Conservation (phyloP, 495 filamentous ascomycete genomes). For the Sphaerosporella brunnea region DNA sequence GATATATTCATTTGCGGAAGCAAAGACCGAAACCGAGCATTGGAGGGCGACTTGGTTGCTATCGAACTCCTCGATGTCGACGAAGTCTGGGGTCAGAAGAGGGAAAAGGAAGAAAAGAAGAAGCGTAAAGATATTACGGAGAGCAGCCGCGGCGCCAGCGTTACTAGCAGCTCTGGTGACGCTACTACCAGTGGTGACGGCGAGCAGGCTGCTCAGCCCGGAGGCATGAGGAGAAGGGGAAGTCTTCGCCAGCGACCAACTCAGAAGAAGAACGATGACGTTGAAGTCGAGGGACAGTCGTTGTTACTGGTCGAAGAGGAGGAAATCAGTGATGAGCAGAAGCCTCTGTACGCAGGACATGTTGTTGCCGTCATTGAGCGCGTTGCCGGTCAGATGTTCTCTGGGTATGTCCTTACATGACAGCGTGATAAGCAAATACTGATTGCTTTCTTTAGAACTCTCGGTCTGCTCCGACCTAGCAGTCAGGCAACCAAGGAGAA, state of each 20-base stretch:
- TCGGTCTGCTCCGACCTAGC: constrained; percentile 83
- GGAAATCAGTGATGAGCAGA: constrained; percentile 95
- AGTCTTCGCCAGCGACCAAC: constrained; percentile 92
- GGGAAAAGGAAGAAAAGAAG: constrained; percentile 99
- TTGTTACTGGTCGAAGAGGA: constrained; percentile 93
- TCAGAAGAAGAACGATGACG: constrained; percentile 99
- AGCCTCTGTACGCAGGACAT: constrained; percentile 90
- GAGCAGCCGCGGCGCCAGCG: constrained; percentile 45
- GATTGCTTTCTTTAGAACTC: too few relatives aligned
- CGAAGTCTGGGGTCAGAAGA: constrained; percentile 96
- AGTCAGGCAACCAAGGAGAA: constrained; percentile 99
- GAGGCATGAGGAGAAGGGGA: constrained; percentile 76
- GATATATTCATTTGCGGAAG: constrained; percentile 99
- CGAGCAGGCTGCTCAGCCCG: constrained; percentile 44
- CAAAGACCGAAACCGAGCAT: constrained; percentile 89
- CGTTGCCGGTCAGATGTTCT: constrained; percentile 97
- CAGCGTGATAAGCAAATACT: too few relatives aligned
- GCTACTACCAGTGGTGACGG: constrained; percentile 43
- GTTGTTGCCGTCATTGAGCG: constrained; percentile 95
- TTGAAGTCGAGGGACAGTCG: constrained; percentile 96
- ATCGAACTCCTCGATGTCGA: constrained; percentile 94
- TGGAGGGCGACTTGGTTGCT: constrained; percentile 90
- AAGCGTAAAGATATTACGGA: constrained; percentile 98
- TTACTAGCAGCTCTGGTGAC: constrained; percentile 41
- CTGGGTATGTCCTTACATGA: constrained; percentile 36